Evolutionary conservation across 768 basidiomycete species (phyloP).

Genomic region (Termitomyces sp.): DNA sequence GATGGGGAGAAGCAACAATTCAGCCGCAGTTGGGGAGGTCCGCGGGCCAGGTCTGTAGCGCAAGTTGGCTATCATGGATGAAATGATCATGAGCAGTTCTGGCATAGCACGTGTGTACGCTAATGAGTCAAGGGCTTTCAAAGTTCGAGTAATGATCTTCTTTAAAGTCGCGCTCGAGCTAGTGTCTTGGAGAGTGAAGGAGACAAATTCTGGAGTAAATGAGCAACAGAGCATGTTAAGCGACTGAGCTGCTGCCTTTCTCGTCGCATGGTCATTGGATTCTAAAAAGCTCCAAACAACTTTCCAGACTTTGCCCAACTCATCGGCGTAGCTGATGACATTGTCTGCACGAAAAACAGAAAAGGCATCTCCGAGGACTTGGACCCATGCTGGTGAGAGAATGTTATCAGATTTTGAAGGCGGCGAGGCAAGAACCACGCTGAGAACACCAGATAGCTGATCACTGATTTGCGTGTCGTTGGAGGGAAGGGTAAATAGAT

Average conservation of each 20-base stretch:
- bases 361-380: conserved; percentile 69
- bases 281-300: conserved; percentile 75
- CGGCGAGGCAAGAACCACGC: conserved; percentile 60
- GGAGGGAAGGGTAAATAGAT: conserved; percentile 57
- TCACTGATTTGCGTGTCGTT: conserved; percentile 45
- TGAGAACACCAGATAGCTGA: conserved; percentile 57
- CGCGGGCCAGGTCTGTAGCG: conserved; percentile 39
- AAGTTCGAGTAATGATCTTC: conserved; percentile 56
- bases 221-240: conserved; percentile 63
- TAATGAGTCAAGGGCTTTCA: conserved; percentile 67
- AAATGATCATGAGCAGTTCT: conserved; percentile 69
- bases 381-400: conserved; percentile 74
- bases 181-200: conserved; percentile 41
- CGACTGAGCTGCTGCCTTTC: conserved; percentile 59
- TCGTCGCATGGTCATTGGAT: conserved; percentile 51
- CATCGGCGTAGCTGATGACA: conserved; percentile 41
- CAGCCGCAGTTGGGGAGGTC: conserved; percentile 51
- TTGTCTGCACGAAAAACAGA: conserved; percentile 53
- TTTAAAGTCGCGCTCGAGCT: conserved; percentile 50
- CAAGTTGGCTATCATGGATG: conserved; percentile 62
- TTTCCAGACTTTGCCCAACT: conserved; percentile 68
- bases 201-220: conserved; percentile 60
- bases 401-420: conserved; percentile 65
- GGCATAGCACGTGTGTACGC: conserved; percentile 71
- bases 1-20: conserved; percentile 62